Conservation (phyloP, 1,284 basidiomycete genomes). For the Fistulinella cinereoalba region DNA sequence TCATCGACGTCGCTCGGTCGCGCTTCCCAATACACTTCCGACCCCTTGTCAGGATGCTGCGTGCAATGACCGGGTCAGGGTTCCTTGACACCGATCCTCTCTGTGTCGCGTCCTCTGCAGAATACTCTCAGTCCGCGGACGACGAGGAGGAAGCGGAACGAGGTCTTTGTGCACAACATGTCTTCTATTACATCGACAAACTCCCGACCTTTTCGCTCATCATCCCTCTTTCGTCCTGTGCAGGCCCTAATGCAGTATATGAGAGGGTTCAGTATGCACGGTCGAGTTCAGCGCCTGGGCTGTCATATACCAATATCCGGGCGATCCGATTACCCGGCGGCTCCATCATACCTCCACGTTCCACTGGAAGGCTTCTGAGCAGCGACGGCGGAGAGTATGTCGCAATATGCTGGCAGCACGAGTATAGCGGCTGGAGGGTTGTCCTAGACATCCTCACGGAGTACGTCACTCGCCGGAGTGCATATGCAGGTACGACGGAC, state of each 20-base stretch:
- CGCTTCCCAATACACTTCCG: constrained; percentile 79
- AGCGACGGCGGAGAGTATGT: constrained; percentile 67
- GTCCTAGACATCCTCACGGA: constrained; percentile 74
- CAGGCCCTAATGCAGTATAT: constrained; percentile 65
- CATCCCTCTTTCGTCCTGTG: constrained; percentile 57
- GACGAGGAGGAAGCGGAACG: constrained; percentile 25
- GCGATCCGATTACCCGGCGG: constrained; percentile 76
- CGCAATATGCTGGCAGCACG: constrained; percentile 78
- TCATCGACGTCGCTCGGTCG: constrained; percentile 75
- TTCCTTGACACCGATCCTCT: constrained; percentile 68
- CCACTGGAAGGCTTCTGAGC: constrained; percentile 69
- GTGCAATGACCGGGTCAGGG: constrained; percentile 70
- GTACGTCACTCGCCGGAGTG: constrained; percentile 59
- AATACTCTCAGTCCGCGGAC: constrained; percentile 37
- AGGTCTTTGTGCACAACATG: constrained; percentile 56
- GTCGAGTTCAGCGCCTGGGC: constrained; percentile 47
- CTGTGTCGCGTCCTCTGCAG: constrained; percentile 49
- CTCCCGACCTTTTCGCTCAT: constrained; percentile 78
- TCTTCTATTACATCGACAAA: constrained; percentile 70
- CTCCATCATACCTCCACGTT: constrained; percentile 61
- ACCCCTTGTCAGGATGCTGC: constrained; percentile 70
- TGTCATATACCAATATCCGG: constrained; percentile 63
- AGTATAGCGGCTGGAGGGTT: constrained; percentile 81
- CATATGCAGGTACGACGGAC: constrained; percentile 40
- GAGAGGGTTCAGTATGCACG: constrained; percentile 60